These are phyloP conservation scores for Candida railenensis DNA, from an alignment of 805 yeast genomes.

Conservation along the genomic window DNA sequence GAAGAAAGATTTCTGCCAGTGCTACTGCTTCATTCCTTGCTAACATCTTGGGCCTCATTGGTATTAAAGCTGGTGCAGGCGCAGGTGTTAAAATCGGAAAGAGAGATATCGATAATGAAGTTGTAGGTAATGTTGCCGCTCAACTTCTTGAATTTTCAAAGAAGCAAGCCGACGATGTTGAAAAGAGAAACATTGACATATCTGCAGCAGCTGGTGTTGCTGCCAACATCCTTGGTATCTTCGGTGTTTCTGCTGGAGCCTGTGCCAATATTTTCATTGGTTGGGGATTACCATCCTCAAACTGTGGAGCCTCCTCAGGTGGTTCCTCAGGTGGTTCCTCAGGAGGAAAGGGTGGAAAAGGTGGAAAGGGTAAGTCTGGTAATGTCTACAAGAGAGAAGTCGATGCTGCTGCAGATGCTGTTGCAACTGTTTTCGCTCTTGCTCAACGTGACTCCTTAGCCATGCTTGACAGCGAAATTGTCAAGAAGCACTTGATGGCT, in stretches of 20 bases:
- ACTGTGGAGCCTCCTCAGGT: not conserved
- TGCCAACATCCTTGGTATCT: slow-evolving; percentile 9
- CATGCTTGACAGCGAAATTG: not conserved
- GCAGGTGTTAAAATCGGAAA: slow-evolving; percentile 1
- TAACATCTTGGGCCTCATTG: slow-evolving; percentile 9
- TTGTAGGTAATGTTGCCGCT: slow-evolving; percentile 6
- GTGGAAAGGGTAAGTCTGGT: not conserved
- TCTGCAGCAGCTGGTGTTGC: slow-evolving; percentile 2
- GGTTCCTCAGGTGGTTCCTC: not conserved
- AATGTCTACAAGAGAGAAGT: slow-evolving; percentile 1
- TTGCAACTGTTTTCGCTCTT: not conserved
- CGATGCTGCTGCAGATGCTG: not conserved
- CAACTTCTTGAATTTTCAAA: slow-evolving; percentile 8
- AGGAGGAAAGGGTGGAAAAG: not conserved
- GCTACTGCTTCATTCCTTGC: slow-evolving; percentile 9
- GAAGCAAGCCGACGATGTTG: slow-evolving; percentile 8
- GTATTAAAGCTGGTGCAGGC: slow-evolving; percentile 9
- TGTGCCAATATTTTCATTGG: slow-evolving; percentile 5
- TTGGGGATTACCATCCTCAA: not conserved
- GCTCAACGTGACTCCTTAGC: not conserved
- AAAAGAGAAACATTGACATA: slow-evolving; percentile 5
- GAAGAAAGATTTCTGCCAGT: slow-evolving; percentile 10
- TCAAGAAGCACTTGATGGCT: not conserved
- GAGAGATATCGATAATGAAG: slow-evolving; percentile 10
- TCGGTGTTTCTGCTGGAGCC: slow-evolving; percentile 8